phyloP scores from a whole-genome alignment of 495 filamentous ascomycete genomes.

The Penicillium malachiteum region DNA sequence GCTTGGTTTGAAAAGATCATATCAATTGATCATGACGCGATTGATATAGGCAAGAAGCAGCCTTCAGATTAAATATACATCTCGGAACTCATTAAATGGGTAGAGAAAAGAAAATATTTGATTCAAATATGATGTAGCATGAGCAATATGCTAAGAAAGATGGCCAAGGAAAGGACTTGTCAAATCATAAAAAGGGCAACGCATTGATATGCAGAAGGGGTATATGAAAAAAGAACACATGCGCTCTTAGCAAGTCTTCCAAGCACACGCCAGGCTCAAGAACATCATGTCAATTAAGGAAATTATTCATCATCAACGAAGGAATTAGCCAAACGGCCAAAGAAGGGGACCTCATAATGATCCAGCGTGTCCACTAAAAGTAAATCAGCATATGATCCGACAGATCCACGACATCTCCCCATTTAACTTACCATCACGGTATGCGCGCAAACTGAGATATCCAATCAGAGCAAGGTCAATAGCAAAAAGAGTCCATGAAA shows the following conservation, averaged over 20 bases:
- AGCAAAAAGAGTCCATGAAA: slow-evolving; percentile 81
- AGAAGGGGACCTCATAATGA: slow-evolving; percentile 87
- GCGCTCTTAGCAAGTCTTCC: slow-evolving; percentile 12
- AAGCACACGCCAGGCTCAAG: slow-evolving; percentile 12
- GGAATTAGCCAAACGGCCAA: slow-evolving; percentile 72
- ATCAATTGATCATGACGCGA: too few species aligned
- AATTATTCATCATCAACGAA: slow-evolving; percentile 87
- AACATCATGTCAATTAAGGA: not conserved
- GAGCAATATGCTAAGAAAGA: not conserved
- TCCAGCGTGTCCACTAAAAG: slow-evolving; percentile 77
- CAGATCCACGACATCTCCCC: not conserved
- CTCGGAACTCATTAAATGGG: too few species aligned
- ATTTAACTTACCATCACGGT: slow-evolving; percentile 65
- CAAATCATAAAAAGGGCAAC: not conserved
- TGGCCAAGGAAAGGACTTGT: not conserved
- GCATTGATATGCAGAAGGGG: slow-evolving; percentile 9
- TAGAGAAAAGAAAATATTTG: too few species aligned
- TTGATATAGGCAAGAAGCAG: too few species aligned
- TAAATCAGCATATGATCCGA: not conserved
- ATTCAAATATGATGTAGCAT: not conserved
- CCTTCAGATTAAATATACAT: not conserved
- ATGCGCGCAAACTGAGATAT: slow-evolving; percentile 75
- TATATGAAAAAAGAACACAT: slow-evolving; percentile 21
- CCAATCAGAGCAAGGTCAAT: slow-evolving; percentile 74
- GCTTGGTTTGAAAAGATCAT: too few species aligned